These are phyloP conservation scores for Diospyros kaki DNA, from an alignment of 148 eudicot species.

Conservation along the genomic window DNA sequence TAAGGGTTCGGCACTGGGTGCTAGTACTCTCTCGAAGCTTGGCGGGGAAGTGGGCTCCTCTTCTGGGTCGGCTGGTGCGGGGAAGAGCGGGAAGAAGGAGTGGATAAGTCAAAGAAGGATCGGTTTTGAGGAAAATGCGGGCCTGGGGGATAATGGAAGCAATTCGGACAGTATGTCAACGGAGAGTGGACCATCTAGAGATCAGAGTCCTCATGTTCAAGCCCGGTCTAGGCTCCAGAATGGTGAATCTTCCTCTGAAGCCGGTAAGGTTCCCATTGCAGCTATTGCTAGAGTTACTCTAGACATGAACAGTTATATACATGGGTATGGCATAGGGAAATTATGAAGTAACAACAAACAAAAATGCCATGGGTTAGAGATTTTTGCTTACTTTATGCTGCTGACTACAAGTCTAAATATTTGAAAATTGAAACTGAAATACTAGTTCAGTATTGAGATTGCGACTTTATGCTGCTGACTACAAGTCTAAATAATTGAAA, in stretches of 20 bases:
- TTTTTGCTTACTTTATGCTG: neutral
- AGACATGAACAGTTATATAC: neutral
- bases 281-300: neutral
- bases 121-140: slow-evolving; percentile 39
- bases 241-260: slow-evolving; percentile 54
- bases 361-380: neutral
- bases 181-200: slow-evolving; percentile 50
- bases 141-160: slow-evolving; percentile 38
- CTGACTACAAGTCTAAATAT: too few species aligned
- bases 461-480: neutral
- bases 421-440: too few species aligned
- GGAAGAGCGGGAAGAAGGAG: slow-evolving; percentile 36
- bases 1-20: slow-evolving; percentile 53
- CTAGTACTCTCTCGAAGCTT: slow-evolving; percentile 70
- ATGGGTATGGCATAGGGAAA: neutral
- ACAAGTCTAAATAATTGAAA: too few species aligned
- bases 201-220: slow-evolving; percentile 46
- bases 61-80: slow-evolving; percentile 12
- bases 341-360: too few species aligned
- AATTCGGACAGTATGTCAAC: slow-evolving; percentile 54
- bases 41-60: slow-evolving; percentile 22
- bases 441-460: too few species aligned
- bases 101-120: slow-evolving; percentile 19
- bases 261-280: slow-evolving; percentile 39
- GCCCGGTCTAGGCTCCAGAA: slow-evolving; percentile 58